These are phyloP conservation scores for Acer campestre DNA, from an alignment of 345 rosid genomes.

Conservation along the genomic window DNA sequence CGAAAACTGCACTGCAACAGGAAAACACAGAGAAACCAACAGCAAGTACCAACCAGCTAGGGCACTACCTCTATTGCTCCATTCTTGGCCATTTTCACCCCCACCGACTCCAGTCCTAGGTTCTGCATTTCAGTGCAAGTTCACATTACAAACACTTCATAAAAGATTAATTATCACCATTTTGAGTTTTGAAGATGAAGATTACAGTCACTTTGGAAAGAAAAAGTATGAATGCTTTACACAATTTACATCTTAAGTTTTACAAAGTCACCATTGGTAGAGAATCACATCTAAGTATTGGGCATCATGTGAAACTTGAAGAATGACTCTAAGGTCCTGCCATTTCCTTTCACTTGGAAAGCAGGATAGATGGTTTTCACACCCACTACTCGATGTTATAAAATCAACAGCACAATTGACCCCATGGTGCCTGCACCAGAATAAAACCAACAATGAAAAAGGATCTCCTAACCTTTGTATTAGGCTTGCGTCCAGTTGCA, in stretches of 20 bases:
- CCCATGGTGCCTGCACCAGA: background rate
- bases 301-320: background rate
- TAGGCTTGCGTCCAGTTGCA: slow-evolving; percentile 95
- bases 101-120: slow-evolving; percentile 80
- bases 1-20: slow-evolving; percentile 14
- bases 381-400: slow-evolving; percentile 5
- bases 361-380: background rate
- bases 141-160: slow-evolving; percentile 23
- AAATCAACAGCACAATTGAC: background rate
- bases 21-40: slow-evolving; percentile 16
- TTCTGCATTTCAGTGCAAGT: slow-evolving; percentile 55
- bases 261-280: background rate
- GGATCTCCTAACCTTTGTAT: slow-evolving; percentile 65
- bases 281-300: background rate
- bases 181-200: background rate
- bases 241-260: background rate
- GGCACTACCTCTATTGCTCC: slow-evolving; percentile 87
- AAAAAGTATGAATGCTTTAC: background rate
- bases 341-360: background rate
- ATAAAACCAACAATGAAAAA: slow-evolving; percentile 12
- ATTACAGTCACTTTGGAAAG: background rate
- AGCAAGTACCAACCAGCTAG: background rate
- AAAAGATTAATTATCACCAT: background rate
- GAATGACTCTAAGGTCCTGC: background rate
- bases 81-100: slow-evolving; percentile 69